These are phyloP conservation scores for Cryptosporidium felis DNA, from an alignment of 169 alveolate genomes.

Conservation along the genomic window DNA sequence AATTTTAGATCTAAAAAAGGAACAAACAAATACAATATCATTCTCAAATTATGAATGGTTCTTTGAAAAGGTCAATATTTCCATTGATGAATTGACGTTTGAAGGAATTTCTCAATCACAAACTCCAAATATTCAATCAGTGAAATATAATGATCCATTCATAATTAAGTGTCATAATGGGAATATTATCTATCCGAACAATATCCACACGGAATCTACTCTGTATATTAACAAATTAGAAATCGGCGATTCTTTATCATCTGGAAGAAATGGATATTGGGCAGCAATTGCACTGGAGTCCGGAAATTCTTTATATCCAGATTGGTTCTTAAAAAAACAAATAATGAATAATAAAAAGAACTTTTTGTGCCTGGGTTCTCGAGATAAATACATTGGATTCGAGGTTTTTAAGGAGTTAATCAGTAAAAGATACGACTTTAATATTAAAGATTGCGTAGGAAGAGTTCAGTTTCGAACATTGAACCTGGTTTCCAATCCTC, in stretches of 20 bases:
- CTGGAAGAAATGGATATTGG: constrained; percentile 50
- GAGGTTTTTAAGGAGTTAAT: no score
- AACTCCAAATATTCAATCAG: constrained; percentile 26
- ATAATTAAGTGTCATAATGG: neutral
- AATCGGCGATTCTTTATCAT: neutral
- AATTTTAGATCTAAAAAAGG: neutral
- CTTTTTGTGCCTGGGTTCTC: no score
- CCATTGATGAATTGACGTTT: neutral
- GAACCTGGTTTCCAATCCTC: constrained; percentile 18
- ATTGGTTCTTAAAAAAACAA: constrained; percentile 21
- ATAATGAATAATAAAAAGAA: neutral
- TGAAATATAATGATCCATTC: constrained; percentile 32
- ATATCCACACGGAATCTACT: neutral
- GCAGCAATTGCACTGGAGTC: neutral
- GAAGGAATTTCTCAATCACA: neutral
- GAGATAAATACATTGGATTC: no score
- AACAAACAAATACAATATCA: neutral
- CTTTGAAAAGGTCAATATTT: constrained; percentile 6
- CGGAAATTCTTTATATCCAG: constrained; percentile 3
- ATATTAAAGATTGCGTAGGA: no score
- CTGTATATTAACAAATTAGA: neutral
- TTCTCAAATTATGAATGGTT: constrained; percentile 25
- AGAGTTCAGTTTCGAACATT: neutral
- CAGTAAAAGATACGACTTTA: no score
- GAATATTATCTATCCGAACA: neutral